Conservation (phyloP, 1,139 yeast species). For the Nakaseomyces sp. region DNA sequence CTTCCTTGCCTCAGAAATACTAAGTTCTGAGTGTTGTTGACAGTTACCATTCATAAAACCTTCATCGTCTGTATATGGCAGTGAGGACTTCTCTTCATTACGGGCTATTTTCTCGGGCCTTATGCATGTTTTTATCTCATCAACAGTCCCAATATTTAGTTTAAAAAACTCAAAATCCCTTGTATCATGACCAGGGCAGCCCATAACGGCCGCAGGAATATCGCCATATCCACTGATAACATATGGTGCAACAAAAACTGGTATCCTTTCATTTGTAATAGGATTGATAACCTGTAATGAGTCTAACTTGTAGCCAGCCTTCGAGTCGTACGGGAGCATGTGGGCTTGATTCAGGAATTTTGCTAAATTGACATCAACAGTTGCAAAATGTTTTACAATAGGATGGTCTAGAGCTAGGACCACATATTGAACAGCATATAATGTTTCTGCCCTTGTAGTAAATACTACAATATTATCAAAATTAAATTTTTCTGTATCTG, state of each 20-base stretch:
- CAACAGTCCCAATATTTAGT: conserved; percentile 35
- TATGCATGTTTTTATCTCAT: conserved; percentile 18
- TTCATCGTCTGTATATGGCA: conserved; percentile 44
- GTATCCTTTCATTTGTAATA: conserved; percentile 42
- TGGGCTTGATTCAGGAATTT: conserved; percentile 39
- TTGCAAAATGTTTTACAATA: conserved; percentile 37
- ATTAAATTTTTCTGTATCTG: conserved; percentile 10
- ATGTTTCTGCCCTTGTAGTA: conserved; percentile 86
- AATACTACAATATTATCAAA: conserved; percentile 42
- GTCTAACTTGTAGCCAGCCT: conserved; percentile 52
- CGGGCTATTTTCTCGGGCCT: conserved; percentile 11
- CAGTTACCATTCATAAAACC: conserved; percentile 49
- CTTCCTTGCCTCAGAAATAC: conserved; percentile 43
- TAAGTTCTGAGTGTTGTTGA: conserved; percentile 45
- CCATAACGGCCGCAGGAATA: conserved; percentile 83
- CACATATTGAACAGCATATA: conserved; percentile 71
- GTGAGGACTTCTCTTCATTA: conserved; percentile 13
- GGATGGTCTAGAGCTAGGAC: conserved; percentile 73
- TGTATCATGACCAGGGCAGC: conserved; percentile 88
- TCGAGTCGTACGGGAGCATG: conserved; percentile 42
- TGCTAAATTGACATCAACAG: conserved; percentile 36
- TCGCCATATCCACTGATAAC: conserved; percentile 75
- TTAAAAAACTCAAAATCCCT: conserved; percentile 80
- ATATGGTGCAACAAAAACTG: conserved; percentile 85
- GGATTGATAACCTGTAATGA: conserved; percentile 53